Conservation (phyloP, 78 protist species). For the slime mould (Dictyostelium discoideum) region dicty_2.7 NC_007089.4:644501-645000, state of each 20-base stretch:
- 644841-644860: conserved; percentile 59
- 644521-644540: conserved; percentile 32
- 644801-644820: conserved; percentile 65
- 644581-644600: conserved; percentile 34
- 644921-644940: conserved; percentile 26
- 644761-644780: not conserved
- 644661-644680: conserved; percentile 29
- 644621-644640: conserved; percentile 43
- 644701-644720: conserved; percentile 72
- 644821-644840: conserved; percentile 78
- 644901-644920: conserved; percentile 41
- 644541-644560: conserved; percentile 51
- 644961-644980: conserved; percentile 13
- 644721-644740: conserved; percentile 61
- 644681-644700: conserved; percentile 34
- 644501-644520: not conserved
- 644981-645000: not conserved
- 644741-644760: not conserved
- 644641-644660: conserved; percentile 75
- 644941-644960: conserved; percentile 14
- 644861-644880: conserved; percentile 59
- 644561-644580: conserved; percentile 13
- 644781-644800: conserved; percentile 73
- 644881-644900: conserved; percentile 32
- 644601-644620: conserved; percentile 49